Evolutionary conservation across 2,329 filamentous ascomycete species (phyloP), one percentile per base, ranked within the genome.

Genomic region (Coniochaeta prunicola): DNA sequence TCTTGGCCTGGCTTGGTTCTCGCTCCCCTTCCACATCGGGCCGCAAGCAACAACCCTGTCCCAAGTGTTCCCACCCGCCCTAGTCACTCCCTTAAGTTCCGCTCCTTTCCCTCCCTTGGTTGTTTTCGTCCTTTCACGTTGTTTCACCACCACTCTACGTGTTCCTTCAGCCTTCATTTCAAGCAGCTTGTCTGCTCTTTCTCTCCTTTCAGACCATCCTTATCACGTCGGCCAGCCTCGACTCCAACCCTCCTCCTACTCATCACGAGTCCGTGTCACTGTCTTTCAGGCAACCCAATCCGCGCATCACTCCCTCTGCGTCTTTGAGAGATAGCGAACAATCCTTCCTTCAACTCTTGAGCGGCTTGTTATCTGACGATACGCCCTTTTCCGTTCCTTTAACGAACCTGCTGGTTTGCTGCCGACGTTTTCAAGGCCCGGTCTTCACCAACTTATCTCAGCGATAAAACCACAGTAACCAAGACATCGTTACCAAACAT

Each of bases 271-370:
- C 30, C 21, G 7, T 57, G 54, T 61, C 63, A 59, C 63, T 60
- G 45, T 60, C 57, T 61, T 50, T 55, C 58, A 15, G 59, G 57
- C 58, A 60, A 55, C 38, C 48, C 48, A 64, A 66, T 65, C 61
- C 58, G 67, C 68, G 68, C 70, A 74, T 73, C 71, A 75, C 69
- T 70, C 70, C 62, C 73, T 73, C 68, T 70, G 76, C 73, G 75
- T 80, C 79, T 81, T 81, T 80, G 78, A 81, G 66, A 81, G 79
- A 80, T 73, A 62, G 73, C 74, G 65, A 67, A 50, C 45, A 50
- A 50, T 30, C 45, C 45, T 59, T 63, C 57, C 59, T 59, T 64
- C 61, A n/a, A 60, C 64, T 67, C 59, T 63, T 58, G 19, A 45
- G 50, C 45, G 62, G 60, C 28, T 58, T 61, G 48, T 59, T 21